phyloP scores from a whole-genome alignment of 2,329 filamentous ascomycete species.

The Nigrograna mackinnonii region DNA sequence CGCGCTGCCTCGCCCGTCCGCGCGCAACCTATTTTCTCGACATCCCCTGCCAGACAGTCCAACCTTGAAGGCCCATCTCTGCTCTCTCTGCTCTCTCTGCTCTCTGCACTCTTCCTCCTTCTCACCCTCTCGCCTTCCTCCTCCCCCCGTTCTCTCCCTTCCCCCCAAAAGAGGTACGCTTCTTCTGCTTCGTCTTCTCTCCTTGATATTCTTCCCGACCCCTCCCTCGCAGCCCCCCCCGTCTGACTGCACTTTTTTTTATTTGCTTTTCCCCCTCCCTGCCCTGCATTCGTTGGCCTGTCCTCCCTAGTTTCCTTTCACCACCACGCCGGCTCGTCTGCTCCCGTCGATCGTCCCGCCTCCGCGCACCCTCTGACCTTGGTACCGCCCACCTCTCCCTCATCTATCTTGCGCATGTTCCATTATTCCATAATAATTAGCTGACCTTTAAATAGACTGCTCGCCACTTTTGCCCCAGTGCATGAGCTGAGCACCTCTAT shows the following conservation, averaged over 20 bases:
- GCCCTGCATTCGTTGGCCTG: neutral
- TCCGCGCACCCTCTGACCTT: slow-evolving; percentile 9
- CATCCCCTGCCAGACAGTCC: neutral
- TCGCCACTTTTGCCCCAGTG: too few relatives aligned
- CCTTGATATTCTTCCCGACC: slow-evolving; percentile 2
- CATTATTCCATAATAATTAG: slow-evolving; percentile 10
- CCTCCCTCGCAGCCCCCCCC: too few relatives aligned
- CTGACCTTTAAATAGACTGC: slow-evolving; percentile 19
- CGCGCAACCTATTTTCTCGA: slow-evolving; percentile 1
- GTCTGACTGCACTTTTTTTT: too few relatives aligned
- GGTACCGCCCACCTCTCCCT: slow-evolving; percentile 8
- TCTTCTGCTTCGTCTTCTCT: neutral
- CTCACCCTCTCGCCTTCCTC: neutral
- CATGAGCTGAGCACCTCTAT: slow-evolving; percentile 10
- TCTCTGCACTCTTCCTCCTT: slow-evolving; percentile 1
- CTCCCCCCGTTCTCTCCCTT: slow-evolving; percentile 2
- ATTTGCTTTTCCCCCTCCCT: neutral
- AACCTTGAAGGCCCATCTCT: neutral
- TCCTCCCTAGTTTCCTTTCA: neutral
- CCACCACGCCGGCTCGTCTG: slow-evolving; percentile 8
- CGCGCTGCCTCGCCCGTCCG: too few relatives aligned
- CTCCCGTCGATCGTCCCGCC: slow-evolving; percentile 10
- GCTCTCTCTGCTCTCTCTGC: neutral
- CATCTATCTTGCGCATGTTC: too few relatives aligned
- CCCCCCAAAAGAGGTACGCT: neutral